These are phyloP conservation scores for Monilinia laxa DNA, from an alignment of 2,329 filamentous ascomycete genomes.

Conservation along the genomic window DNA sequence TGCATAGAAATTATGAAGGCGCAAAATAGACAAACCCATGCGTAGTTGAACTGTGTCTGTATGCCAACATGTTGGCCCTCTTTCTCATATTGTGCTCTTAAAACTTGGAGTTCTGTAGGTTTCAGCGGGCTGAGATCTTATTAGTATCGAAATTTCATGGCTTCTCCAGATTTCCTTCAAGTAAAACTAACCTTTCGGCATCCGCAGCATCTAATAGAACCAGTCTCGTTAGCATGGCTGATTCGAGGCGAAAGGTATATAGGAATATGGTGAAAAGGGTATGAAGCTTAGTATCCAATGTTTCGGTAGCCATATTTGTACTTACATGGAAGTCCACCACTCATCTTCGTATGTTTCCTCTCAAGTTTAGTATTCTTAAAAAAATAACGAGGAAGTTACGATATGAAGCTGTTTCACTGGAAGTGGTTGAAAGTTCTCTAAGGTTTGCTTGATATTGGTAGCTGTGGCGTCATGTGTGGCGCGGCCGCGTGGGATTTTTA, in stretches of 20 bases:
- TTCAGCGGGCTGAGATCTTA: constrained; percentile 70
- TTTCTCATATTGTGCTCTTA: constrained; percentile 93
- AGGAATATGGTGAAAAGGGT: constrained; percentile 33
- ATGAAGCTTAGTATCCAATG: constrained; percentile 35
- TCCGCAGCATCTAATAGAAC: constrained; percentile 80
- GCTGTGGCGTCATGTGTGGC: constrained; percentile 26
- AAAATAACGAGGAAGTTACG: constrained; percentile 26
- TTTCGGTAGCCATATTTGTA: constrained; percentile 29
- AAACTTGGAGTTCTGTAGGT: constrained; percentile 85
- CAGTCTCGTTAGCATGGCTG: constrained; percentile 36
- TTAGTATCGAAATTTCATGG: constrained; percentile 27
- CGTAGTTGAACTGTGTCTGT: constrained; percentile 99
- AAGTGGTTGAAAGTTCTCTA: constrained; percentile 18
- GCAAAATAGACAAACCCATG: constrained; percentile 67
- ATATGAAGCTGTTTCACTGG: constrained; percentile 22
- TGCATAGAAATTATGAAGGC: background rate
- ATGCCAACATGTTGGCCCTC: constrained; percentile 96
- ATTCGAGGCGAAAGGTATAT: constrained; percentile 34
- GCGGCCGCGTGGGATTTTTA: constrained; percentile 8
- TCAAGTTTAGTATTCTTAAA: constrained; percentile 15
- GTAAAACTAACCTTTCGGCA: constrained; percentile 74
- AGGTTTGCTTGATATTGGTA: constrained; percentile 23
- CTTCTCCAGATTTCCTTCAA: background rate
- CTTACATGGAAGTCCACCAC: constrained; percentile 43
- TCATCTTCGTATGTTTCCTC: constrained; percentile 32